Percentiles rank a stretch among this genome's conserved stretches.
These are phyloP conservation scores for Margaritispora aquatica DNA, from an alignment of 495 filamentous ascomycete species.

Conservation along the genomic window DNA sequence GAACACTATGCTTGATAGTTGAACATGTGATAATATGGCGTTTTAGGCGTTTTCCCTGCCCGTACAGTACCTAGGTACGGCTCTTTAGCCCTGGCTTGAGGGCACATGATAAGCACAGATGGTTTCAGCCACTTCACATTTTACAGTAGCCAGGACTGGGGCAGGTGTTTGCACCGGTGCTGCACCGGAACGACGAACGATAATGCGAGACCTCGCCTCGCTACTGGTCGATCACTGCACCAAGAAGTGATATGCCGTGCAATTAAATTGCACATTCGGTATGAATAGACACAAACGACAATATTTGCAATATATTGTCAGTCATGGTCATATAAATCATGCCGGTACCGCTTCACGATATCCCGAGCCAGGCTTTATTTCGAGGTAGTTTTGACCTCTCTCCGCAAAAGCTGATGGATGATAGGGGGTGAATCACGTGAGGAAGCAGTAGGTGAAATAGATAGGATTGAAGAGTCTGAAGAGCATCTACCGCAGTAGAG, in stretches of 20 bases:
- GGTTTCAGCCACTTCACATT: not conserved
- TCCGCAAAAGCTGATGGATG: no score
- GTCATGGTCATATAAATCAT: not conserved
- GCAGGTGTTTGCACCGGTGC: not conserved
- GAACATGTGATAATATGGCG: no score
- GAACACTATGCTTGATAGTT: no score
- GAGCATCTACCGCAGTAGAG: no score
- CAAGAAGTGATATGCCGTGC: not conserved
- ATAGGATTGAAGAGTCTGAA: no score
- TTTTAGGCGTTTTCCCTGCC: no score
- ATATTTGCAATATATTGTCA: not conserved
- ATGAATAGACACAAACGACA: no score
- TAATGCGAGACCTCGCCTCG: not conserved
- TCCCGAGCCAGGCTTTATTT: not conserved
- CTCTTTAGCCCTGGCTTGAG: not conserved
- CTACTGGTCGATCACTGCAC: not conserved
- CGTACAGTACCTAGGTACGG: no score
- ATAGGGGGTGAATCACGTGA: no score
- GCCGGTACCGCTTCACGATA: not conserved
- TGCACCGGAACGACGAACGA: not conserved
- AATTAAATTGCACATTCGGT: not conserved
- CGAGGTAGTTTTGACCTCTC: not conserved
- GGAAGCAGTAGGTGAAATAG: no score
- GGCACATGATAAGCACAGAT: not conserved
- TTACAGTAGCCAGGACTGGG: not conserved